Evolutionary conservation across 2,329 filamentous ascomycete species (phyloP), one percentile per base, ranked within the genome.

Genomic region (Penicillium sp.): DNA sequence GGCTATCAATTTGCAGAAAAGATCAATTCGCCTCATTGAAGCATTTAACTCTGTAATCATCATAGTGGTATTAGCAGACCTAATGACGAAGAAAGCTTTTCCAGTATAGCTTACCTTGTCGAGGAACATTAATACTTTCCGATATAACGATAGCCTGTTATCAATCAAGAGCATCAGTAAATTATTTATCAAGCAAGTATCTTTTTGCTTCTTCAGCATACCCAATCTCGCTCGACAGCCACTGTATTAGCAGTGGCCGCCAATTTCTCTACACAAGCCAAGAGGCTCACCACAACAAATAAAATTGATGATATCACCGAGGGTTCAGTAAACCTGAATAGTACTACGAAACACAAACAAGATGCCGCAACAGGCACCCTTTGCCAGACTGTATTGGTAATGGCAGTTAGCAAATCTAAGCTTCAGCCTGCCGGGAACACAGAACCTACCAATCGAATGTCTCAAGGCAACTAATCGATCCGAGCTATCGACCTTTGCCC

Each of bases 161-260:
- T 6, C 33, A 5, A 24, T n/a, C 8, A 23, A 33, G 9, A 33
- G 24, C 4, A 31, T 45, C 18, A 31, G 9, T 19, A 42, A 36
- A n/a, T 19, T 13, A 23, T 42, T 18, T 14, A 29, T 51, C 16
- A 33, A 10, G 8, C 42, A 19, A 45, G 21, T 19, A 14, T 34
- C 28, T 28, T 28, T 5, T 44, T 19, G 21, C 3, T 28, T 40
- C 14, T 16, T 24, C 16, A 9, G 47, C 70, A 46, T 58, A 77
- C 72, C 88, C 88, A 91, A 62, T 92, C 89, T 63, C 85, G 77
- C 68, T 91, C 89, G 0, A 92, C 80, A 0, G 88, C 78, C 1
- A 91, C 82, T 0, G 83, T 77, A 66, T 91, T 91, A 68, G 85
- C 79, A 5, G 87, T 79, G 1, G 85, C 79, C 13, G 78, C 79